Percentiles rank a stretch among this genome's conserved stretches.
phyloP scores from a whole-genome alignment of 2,329 filamentous ascomycete genomes.

The Cercospora beticola region DNA sequence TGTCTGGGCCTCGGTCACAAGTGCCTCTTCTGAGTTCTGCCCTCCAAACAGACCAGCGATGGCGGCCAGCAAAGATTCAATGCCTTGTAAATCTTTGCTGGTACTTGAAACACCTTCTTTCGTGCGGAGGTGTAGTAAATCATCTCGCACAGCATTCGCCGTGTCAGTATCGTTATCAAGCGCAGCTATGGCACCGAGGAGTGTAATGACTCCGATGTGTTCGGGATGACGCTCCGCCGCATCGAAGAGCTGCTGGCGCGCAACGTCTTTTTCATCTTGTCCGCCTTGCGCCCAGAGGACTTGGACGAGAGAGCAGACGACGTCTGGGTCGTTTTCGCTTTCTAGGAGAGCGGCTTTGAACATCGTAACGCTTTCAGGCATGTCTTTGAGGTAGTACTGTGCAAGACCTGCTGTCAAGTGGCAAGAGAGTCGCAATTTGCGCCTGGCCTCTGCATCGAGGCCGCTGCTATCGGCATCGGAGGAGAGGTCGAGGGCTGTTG shows the following conservation, averaged over 20 bases:
- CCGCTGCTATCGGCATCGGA: slow-evolving; percentile 65
- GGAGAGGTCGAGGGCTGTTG: slow-evolving; percentile 75
- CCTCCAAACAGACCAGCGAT: slow-evolving; percentile 59
- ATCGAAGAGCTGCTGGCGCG: slow-evolving; percentile 75
- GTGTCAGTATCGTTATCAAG: slow-evolving; percentile 77
- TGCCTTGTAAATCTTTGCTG: slow-evolving; percentile 60
- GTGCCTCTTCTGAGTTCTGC: slow-evolving; percentile 44
- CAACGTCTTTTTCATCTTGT: slow-evolving; percentile 69
- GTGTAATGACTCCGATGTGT: slow-evolving; percentile 75
- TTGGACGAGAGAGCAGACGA: slow-evolving; percentile 83
- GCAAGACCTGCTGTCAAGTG: slow-evolving; percentile 84
- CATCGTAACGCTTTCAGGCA: slow-evolving; percentile 70
- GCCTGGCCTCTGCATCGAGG: slow-evolving; percentile 63
- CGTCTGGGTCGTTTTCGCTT: slow-evolving; percentile 73
- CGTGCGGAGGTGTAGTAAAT: slow-evolving; percentile 71
- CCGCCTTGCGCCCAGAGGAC: slow-evolving; percentile 89
- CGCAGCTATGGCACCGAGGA: slow-evolving; percentile 81
- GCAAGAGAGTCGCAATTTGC: slow-evolving; percentile 74
- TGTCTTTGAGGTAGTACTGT: slow-evolving; percentile 67
- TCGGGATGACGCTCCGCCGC: slow-evolving; percentile 71
- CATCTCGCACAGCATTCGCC: slow-evolving; percentile 74
- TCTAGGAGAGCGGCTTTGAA: slow-evolving; percentile 80
- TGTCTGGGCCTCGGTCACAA: slow-evolving; percentile 65
- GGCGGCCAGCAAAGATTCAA: slow-evolving; percentile 73
- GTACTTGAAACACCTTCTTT: slow-evolving; percentile 59